Evolutionary conservation across 2,329 filamentous ascomycete species (phyloP), one percentile per base, ranked within the genome.

Genomic region (Kalmusia sp.): DNA sequence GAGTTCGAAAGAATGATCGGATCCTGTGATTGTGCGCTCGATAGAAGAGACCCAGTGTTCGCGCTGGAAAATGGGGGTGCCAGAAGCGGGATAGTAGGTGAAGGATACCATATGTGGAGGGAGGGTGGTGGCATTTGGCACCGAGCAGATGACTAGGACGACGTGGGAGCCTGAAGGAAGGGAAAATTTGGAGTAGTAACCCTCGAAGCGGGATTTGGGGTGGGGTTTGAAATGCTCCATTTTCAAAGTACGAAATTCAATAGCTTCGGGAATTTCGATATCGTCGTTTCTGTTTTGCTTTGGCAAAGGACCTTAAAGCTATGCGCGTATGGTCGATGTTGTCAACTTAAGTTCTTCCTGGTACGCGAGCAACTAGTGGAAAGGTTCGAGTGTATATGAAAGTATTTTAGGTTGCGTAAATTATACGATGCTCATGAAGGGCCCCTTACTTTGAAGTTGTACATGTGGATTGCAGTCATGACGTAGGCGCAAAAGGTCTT

Each of bases 141-240:
- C 76, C 34, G 72, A 75, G 64, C 76, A 81, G 22, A 81, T 73
- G 38, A 82, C 77, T 8, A 82, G 56, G 14, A 77, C 75, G 6
- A 82, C 68, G 51, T 79, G 76, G 4, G 73, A 71, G 53, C 79
- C 78, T 3, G 76, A 79, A 14, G 75, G 73, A 6, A 82, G 72
- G 47, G 74, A 68, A 62, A 82, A 81, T 57, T 81, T 80, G 54
- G 77, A 79, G 66, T 82, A 82, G 65, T 75, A 81, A 30, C 80
- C 80, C 65, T 82, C 80, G 59, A 82, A 82, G 27, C 67, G 69
- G 24, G 78, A 63, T 28, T 49, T 58, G 1, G 59, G 59, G 54
- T 82, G 80, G 2, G 79, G 79, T 6, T 68, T 69, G 49, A 67
- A 74, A 57, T 80, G 76, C 51, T 80, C 72, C 72, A 77, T 77